phyloP scores from a whole-genome alignment of 2,329 filamentous ascomycete genomes.

The Alternaria postmessia region DNA sequence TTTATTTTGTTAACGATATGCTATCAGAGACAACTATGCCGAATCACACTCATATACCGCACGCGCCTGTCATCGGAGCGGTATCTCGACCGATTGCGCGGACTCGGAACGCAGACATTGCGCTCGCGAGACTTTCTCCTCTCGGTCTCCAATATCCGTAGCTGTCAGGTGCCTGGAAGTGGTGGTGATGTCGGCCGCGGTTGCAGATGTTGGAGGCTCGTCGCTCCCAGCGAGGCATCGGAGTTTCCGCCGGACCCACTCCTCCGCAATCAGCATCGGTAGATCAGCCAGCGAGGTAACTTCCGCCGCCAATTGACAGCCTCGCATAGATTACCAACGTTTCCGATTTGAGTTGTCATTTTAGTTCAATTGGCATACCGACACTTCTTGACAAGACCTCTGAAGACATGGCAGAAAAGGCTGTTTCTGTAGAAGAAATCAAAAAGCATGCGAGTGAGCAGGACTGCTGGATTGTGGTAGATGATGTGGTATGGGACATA shows the following conservation, averaged over 20 bases:
- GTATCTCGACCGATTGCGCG: constrained; percentile 2
- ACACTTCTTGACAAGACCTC: not conserved
- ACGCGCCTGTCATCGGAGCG: not conserved
- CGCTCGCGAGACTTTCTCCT: not conserved
- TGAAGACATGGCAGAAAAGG: not conserved
- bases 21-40: not conserved
- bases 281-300: constrained; percentile 6
- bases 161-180: not conserved
- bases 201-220: not conserved
- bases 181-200: not conserved
- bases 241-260: constrained; percentile 15
- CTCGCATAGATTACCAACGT: not conserved
- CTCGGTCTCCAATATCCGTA: not conserved
- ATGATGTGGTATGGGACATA: constrained; percentile 71
- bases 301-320: constrained; percentile 5
- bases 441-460: constrained; percentile 10
- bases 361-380: not conserved
- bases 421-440: not conserved
- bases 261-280: constrained; percentile 10
- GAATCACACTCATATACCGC: constrained; percentile 9
- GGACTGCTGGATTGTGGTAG: constrained; percentile 69
- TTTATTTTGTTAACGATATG: not conserved
- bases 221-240: constrained; percentile 5
- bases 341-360: fast-evolving
- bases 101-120: not conserved